Evolutionary conservation across 1,284 basidiomycete species (phyloP), one percentile per base, ranked within the genome.

Genomic region (Cryptococcus maquisensis): DNA sequence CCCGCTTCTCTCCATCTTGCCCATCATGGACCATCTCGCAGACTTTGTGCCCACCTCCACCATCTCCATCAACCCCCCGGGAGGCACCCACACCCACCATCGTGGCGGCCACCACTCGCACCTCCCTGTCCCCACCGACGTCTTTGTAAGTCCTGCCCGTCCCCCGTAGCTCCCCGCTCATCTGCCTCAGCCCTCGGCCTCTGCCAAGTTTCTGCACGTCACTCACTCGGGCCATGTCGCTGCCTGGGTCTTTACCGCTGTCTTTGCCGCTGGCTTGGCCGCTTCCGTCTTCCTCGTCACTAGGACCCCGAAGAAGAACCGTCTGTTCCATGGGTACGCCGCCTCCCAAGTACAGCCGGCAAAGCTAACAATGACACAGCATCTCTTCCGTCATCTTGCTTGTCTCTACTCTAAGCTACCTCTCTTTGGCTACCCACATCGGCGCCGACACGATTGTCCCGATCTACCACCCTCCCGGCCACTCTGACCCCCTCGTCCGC

Each of bases 281-380:
- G 70, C 62, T 38, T 63, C 67, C 9, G 48, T 60, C 20, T 32
- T 69, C 51, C 55, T 73, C 41, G 57, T 64, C 21, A 32, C 60
- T n/a, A 60, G 71, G 45, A 64, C 71, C 35, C 64, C 68, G 54
- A 67, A 63, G 56, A 62, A 62, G 32, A 60, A 61, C 38, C 56
- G 73, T 20, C 49, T 69, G 40, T 73, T 74, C 68, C 71, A 74
- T 57, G 63, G 63, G 72, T 73, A 48, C 56, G 71, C 56, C 15
- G 32, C 32, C 35, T 24, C 13, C 37, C 28, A 12, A n/a, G 10
- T 26, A 16, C 13, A 20, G 20, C 23, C 9, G 9, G n/a, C 47
- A 21, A 40, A 28, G 32, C 21, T 6, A 24, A 3, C 23, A 20
- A 15, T 28, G 16, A 24, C 18, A n/a, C 44, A 56, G 68, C 51